A percentile compares a stretch with the other conserved stretches of the same genome.
These are phyloP conservation scores for Candida piceae DNA, from an alignment of 805 yeast species.

Conservation along the genomic window DNA sequence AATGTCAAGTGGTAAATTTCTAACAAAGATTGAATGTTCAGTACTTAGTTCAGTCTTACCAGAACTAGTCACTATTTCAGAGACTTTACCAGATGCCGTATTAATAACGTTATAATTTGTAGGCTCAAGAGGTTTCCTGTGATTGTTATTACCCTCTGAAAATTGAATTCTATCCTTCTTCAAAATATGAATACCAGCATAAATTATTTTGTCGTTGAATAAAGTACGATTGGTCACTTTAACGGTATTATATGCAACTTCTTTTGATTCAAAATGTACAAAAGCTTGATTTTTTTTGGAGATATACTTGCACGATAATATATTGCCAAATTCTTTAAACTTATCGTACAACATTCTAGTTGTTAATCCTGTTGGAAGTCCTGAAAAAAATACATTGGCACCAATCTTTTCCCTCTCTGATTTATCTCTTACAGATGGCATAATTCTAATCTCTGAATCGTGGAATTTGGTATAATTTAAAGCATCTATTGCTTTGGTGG, in stretches of 20 bases:
- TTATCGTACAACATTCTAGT: conserved; percentile 26
- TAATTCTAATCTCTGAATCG: conserved; percentile 45
- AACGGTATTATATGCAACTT: conserved; percentile 34
- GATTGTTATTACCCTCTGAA: no score
- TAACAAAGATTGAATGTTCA: conserved; percentile 26
- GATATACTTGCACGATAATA: conserved; percentile 29
- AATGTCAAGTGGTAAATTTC: conserved; percentile 26
- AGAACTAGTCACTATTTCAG: not conserved
- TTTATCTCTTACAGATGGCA: conserved; percentile 49
- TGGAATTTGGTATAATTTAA: conserved; percentile 44
- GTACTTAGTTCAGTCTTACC: conserved; percentile 15
- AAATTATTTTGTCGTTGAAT: conserved; percentile 19
- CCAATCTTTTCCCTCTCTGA: conserved; percentile 37
- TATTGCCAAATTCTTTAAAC: conserved; percentile 23
- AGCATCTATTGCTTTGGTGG: conserved; percentile 49
- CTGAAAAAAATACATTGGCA: conserved; percentile 46
- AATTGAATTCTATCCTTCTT: conserved; percentile 28
- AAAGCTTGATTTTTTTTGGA: conserved; percentile 29
- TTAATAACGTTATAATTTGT: not conserved
- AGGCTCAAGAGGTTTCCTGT: no score
- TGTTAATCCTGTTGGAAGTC: conserved; percentile 34
- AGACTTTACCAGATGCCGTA: not conserved
- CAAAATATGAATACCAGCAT: conserved; percentile 26
- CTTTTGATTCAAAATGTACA: conserved; percentile 35
- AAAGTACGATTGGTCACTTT: conserved; percentile 19